Evolutionary conservation across 495 filamentous ascomycete species (phyloP), one percentile per base, ranked within the genome.

Genomic region (Ramalina intermedia): DNA sequence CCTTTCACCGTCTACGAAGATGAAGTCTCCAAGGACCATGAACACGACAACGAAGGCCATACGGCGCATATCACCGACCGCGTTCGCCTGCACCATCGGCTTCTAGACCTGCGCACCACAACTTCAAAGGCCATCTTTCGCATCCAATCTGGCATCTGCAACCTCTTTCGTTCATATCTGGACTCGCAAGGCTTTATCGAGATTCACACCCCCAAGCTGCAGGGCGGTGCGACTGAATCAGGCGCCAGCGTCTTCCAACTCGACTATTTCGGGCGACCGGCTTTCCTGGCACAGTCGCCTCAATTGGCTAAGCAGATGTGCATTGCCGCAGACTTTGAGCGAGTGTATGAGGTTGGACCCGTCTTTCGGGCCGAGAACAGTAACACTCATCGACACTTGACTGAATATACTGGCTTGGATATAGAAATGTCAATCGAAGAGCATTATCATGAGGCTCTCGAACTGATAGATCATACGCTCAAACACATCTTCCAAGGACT

Each of bases 231-330:
- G 6, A 90, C 85, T 0, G 90, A 96, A 58, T 91, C 87, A 43
- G 90, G 90, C 41, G 79, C 84, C 38, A 94, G 90, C 63, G 88
- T 95, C 9, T 95, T 95, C 71, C 73, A 82, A 46, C 71, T 94
- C 33, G 76, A 82, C 27, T 95, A 95, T 67, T 95, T 94, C 58
- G 81, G 79, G 37, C 75, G 83, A 54, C 69, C 81, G 42, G 87
- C 85, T 1, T 95, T 78, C 68, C 69, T 94, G 6, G 88, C 87
- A 11, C 89, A 95, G 62, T 88, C 82, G 35, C 88, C 90, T 21
- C 90, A 96, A 63, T 75, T 96, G 51, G 89, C 91, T 50, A 95
- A 96, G 67, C 90, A 96, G 60, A 85, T 90, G 73, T 80, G 86
- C 49, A 91, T 95, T 52, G 85, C 87, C 13, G 84, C 87, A 41